Evolutionary conservation across 1,284 basidiomycete genomes (phyloP), one percentile per base, ranked within the genome.

Genomic region (Rhodotorula sp.): DNA sequence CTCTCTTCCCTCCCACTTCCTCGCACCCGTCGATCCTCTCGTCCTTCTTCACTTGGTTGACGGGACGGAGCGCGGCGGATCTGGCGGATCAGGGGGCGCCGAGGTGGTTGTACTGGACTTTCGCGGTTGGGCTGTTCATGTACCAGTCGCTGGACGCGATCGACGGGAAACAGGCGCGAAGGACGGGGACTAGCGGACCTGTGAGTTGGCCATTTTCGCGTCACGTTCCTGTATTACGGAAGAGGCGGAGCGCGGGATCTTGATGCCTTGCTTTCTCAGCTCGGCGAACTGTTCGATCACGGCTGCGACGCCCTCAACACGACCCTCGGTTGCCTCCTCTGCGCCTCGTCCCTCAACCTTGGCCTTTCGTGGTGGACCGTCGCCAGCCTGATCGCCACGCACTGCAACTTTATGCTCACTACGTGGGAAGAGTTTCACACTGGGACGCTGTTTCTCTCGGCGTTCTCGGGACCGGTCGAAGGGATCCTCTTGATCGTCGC

Each of bases 341-440:
- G 86, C 10, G 84, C 87, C n/a, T 87, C 91, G 57, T 93, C 94
- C 0, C 86, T 97, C 59, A 94, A 95, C 76, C 84, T 98, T 15
- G 92, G 91, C 27, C 85, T 92, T 22, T 94, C 92, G 0, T 97
- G 94, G 90, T 98, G 94, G 94, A 94, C 94, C n/a, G 88, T 98
- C 32, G 86, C 89, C 1, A 90, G 90, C 0, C 89, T 95, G 79
- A 84, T 90, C 17, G 91, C 90, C 0, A 90, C 92, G 0, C 85
- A 96, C 24, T 89, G 90, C 72, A 97, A 92, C 81, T 99, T 99
- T 79, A 98, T 98, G 80, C 84, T 97, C 22, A 81, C 92, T 1
- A 96, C 94, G 7, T 98, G 95, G 95, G 95, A 99, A 79, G 95
- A 99, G 81, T 95, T 91, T 78, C 90, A 99, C 80, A 99, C 95